Percentiles rank a stretch among this genome's conserved stretches.
phyloP scores from a whole-genome alignment of 768 basidiomycete genomes.

The Mycena pura region DNA sequence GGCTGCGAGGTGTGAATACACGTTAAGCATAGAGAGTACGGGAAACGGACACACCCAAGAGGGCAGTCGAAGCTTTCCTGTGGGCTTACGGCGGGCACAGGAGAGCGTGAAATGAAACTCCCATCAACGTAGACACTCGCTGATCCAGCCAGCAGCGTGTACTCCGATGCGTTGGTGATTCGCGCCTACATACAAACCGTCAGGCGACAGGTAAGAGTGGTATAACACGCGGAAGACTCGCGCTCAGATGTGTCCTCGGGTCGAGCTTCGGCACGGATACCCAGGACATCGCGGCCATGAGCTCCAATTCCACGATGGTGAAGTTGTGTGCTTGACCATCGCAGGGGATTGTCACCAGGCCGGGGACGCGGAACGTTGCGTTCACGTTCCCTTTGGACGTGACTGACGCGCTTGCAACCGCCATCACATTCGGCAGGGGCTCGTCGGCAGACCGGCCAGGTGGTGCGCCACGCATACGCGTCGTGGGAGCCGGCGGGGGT shows the following conservation, averaged over 20 bases:
- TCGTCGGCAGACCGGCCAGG: background rate
- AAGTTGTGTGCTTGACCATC: conserved; percentile 40
- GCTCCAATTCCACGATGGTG: conserved; percentile 38
- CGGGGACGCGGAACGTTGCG: conserved; percentile 42
- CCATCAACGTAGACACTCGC: conserved; percentile 51
- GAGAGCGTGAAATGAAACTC: conserved; percentile 45
- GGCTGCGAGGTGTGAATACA: conserved; percentile 25
- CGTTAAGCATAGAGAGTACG: background rate
- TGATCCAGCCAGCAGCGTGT: conserved; percentile 41
- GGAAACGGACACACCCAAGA: conserved; percentile 38
- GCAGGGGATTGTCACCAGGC: conserved; percentile 39
- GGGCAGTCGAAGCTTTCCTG: conserved; percentile 48
- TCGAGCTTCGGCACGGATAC: conserved; percentile 44
- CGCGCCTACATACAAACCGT: conserved; percentile 35
- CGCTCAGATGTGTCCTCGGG: conserved; percentile 40
- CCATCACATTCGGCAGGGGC: conserved; percentile 2
- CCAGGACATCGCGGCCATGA: conserved; percentile 45
- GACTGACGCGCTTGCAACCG: conserved; percentile 8
- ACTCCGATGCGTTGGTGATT: conserved; percentile 48
- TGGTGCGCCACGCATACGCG: background rate
- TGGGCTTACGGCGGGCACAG: conserved; percentile 43
- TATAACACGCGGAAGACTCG: conserved; percentile 16
- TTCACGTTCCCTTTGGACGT: conserved; percentile 38
- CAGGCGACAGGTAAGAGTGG: background rate
- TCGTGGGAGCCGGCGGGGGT: background rate